Conservation (phyloP, 2,329 filamentous ascomycete species). For the Diaporthe velutina region DNA sequence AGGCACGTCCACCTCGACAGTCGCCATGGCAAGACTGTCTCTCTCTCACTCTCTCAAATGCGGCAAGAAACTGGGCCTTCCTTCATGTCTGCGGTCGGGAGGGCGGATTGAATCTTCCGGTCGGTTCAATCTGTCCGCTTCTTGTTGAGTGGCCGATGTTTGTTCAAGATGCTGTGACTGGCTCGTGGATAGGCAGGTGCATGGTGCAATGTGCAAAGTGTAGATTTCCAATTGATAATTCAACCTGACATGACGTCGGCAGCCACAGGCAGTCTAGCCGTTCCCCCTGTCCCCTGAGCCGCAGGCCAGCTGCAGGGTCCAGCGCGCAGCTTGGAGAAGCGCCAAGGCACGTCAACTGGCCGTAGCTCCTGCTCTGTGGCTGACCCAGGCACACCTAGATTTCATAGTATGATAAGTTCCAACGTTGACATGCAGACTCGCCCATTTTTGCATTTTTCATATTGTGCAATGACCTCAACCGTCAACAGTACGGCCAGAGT, state of each 20-base stretch:
- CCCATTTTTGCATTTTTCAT: not conserved
- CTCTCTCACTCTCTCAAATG: conserved; percentile 5
- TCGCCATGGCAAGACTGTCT: conserved; percentile 29
- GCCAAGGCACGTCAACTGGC: conserved; percentile 5
- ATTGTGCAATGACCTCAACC: not conserved
- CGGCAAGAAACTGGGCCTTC: not conserved
- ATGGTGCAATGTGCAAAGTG: not conserved
- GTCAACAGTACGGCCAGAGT: not conserved
- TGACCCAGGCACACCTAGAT: not conserved
- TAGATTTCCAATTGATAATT: not conserved
- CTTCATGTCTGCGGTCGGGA: conserved; percentile 2
- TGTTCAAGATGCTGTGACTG: not conserved
- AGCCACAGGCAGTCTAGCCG: not conserved
- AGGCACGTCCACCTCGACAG: conserved; percentile 33
- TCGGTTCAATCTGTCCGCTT: not conserved
- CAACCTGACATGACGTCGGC: conserved; percentile 26
- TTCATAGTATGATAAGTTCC: not conserved
- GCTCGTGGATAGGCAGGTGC: not conserved
- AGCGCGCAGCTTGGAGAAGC: not conserved
- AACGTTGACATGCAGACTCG: not conserved
- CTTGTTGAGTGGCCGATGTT: not conserved
- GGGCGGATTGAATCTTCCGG: not conserved
- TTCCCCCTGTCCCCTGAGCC: not conserved
- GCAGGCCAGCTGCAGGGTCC: not conserved
- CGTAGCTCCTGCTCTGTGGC: not conserved